These are phyloP conservation scores for Ophiostoma fasciatum DNA, from an alignment of 2,329 filamentous ascomycete species.

Conservation along the genomic window DNA sequence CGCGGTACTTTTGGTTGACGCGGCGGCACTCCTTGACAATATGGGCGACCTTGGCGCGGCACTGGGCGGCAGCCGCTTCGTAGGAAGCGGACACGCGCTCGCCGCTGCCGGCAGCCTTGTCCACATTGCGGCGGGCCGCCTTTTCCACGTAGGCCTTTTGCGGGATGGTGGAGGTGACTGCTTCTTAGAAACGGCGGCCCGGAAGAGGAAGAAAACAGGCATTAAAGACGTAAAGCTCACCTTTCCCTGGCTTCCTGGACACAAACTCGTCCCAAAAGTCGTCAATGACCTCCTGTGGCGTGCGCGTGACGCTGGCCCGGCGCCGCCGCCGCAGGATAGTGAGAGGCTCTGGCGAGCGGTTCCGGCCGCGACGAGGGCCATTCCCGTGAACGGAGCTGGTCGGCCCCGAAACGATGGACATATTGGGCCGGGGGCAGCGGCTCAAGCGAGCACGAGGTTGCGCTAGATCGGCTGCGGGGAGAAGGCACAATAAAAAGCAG, in stretches of 20 bases:
- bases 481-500: too few species aligned
- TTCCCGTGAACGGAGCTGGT: too few species aligned
- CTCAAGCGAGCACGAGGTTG: constrained; percentile 16
- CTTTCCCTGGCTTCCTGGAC: constrained; percentile 54
- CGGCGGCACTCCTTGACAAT: constrained; percentile 53
- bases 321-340: too few species aligned
- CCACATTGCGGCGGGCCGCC: constrained; percentile 39
- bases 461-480: constrained; percentile 1
- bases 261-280: constrained; percentile 62
- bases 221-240: constrained; percentile 51
- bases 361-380: too few species aligned
- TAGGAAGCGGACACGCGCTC: constrained; percentile 49
- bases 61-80: constrained; percentile 55
- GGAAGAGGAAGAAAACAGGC: constrained; percentile 49
- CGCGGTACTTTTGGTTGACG: constrained; percentile 73
- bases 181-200: constrained; percentile 33
- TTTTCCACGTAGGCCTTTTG: constrained; percentile 49
- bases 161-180: constrained; percentile 55
- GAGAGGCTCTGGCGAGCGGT: too few species aligned
- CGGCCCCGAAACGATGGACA: constrained; percentile 2
- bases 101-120: constrained; percentile 33
- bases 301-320: constrained; percentile 2
- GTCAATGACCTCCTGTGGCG: constrained; percentile 54
- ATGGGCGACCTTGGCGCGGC: constrained; percentile 47
- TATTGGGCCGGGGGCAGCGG: constrained; percentile 2